Conservation (phyloP, 345 rosid species). For the Eucalyptus virginea region DNA sequence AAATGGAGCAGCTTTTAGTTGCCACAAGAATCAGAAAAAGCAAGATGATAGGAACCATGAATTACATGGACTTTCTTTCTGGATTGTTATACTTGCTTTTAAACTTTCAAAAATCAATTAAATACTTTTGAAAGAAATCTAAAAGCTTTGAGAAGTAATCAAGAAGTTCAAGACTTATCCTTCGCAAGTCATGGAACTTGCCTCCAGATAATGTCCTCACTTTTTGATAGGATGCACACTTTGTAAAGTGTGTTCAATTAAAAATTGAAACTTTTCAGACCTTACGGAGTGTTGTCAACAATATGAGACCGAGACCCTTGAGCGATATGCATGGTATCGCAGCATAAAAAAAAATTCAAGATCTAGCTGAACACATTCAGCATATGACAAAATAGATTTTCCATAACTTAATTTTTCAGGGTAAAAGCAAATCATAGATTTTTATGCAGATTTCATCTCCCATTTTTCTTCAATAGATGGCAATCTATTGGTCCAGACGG, state of each 20-base stretch:
- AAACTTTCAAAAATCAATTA: background rate
- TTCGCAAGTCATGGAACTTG: background rate
- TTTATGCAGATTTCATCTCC: background rate
- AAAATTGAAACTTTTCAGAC: background rate
- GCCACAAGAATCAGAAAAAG: background rate
- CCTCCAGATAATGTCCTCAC: background rate
- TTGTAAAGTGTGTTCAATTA: background rate
- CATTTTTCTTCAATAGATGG: background rate
- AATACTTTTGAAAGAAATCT: background rate
- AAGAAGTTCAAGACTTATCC: background rate
- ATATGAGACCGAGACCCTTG: background rate
- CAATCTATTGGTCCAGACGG: background rate
- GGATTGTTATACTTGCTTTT: background rate
- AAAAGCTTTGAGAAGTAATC: background rate
- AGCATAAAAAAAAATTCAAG: background rate
- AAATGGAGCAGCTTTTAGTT: background rate
- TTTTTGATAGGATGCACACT: background rate
- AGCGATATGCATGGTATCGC: no score
- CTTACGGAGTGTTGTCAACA: background rate
- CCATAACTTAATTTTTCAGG: background rate
- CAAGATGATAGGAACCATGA: background rate
- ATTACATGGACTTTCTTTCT: background rate
- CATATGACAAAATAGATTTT: background rate
- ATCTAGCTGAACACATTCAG: background rate
- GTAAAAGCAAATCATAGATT: background rate